Evolutionary conservation across 129 eudicot species (phyloP).

Genomic region (Flaveria linearis): DNA sequence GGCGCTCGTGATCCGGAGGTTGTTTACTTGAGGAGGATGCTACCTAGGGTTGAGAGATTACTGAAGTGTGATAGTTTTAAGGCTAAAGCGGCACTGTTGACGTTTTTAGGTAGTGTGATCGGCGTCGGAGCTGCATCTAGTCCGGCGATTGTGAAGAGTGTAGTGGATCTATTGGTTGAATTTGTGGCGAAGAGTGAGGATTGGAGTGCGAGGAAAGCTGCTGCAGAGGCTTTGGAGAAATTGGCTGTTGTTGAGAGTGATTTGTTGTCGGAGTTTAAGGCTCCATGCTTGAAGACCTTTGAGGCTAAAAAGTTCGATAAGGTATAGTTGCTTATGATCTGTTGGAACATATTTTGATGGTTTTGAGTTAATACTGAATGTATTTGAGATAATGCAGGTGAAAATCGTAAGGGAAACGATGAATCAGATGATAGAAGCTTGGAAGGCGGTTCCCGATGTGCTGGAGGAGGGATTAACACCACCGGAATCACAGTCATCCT

Average conservation of each 20-base stretch:
- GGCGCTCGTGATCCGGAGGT: conserved; percentile 61
- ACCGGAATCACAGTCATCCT: conserved; percentile 56
- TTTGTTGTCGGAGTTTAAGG: conserved; percentile 55
- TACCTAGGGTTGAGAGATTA: conserved; percentile 71
- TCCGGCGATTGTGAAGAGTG: conserved; percentile 43
- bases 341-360: not conserved
- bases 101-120: conserved; percentile 65
- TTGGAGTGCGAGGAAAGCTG: conserved; percentile 89
- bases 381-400: conserved; percentile 51
- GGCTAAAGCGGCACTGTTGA: conserved; percentile 75
- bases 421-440: conserved; percentile 80
- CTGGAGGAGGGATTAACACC: conserved; percentile 52
- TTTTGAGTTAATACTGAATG: conserved; percentile 8
- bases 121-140: conserved; percentile 56
- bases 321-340: conserved; percentile 36
- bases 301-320: conserved; percentile 82
- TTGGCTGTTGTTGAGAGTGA: conserved; percentile 60
- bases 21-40: conserved; percentile 46
- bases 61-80: conserved; percentile 66
- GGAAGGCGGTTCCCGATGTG: conserved; percentile 88
- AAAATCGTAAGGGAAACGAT: conserved; percentile 89
- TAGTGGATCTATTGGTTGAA: conserved; percentile 60
- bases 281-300: conserved; percentile 62
- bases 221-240: conserved; percentile 70
- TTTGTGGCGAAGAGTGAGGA: conserved; percentile 71